A percentile compares a stretch with the other conserved stretches of the same genome.
These are phyloP conservation scores for Strigomonas galati DNA, from an alignment of 208 protist species.

Conservation along the genomic window DNA sequence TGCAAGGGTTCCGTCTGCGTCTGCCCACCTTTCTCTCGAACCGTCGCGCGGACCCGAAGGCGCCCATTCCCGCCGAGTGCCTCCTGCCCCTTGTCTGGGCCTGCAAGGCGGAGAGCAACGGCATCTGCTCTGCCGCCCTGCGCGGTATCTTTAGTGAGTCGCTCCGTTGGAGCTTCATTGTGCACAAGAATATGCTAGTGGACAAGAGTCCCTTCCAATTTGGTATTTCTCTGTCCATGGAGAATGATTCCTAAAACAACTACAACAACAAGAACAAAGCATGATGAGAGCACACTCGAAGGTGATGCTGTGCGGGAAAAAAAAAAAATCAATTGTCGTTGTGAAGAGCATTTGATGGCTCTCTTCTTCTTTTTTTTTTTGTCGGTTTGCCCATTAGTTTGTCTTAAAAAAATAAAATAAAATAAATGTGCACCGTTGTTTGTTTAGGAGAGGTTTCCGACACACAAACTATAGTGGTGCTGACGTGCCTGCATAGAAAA, in stretches of 20 bases:
- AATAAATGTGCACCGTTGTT: too few relatives aligned
- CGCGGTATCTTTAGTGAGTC: constrained; percentile 67
- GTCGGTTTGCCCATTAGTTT: background rate
- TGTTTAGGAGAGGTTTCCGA: too few relatives aligned
- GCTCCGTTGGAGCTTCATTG: constrained; percentile 70
- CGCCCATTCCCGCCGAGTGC: constrained; percentile 1
- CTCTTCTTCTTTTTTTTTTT: background rate
- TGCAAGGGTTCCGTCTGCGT: constrained; percentile 69
- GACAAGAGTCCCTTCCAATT: constrained; percentile 29
- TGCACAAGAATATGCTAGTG: constrained; percentile 51
- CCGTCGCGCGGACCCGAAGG: background rate
- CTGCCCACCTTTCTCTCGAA: constrained; percentile 35
- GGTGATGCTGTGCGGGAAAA: background rate
- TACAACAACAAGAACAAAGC: too few relatives aligned
- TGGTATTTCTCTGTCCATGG: constrained; percentile 67
- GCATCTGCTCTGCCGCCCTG: constrained; percentile 56
- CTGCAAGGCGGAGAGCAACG: constrained; percentile 68
- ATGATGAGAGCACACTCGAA: background rate
- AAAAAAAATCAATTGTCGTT: constrained; percentile 6
- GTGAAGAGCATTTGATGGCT: background rate
- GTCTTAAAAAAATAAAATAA: too few relatives aligned
- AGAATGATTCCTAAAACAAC: constrained; percentile 25
- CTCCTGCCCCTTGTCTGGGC: constrained; percentile 56
- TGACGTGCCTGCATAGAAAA: too few relatives aligned
- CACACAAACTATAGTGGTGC: too few relatives aligned